A percentile compares a stretch with the other conserved stretches of the same genome.
These are phyloP conservation scores for Pluteus cervinus DNA, from an alignment of 768 basidiomycete species.

Conservation along the genomic window DNA sequence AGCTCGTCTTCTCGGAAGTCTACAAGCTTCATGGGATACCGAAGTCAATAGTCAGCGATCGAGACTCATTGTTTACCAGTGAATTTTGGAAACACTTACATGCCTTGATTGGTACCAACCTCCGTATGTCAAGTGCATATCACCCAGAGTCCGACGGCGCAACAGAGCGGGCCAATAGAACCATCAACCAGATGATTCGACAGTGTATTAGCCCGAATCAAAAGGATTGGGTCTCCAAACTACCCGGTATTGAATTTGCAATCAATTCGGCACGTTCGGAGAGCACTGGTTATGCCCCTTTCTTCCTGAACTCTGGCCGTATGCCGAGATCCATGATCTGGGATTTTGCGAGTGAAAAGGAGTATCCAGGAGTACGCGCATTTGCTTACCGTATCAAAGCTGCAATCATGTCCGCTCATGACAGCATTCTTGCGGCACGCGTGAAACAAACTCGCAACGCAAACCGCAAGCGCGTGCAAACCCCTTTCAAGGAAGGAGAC, in stretches of 20 bases:
- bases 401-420: conserved; percentile 24
- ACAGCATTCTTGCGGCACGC: conserved; percentile 24
- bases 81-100: conserved; percentile 33
- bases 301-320: conserved; percentile 17
- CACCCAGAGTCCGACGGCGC: conserved; percentile 38
- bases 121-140: conserved; percentile 31
- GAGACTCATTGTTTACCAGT: conserved; percentile 37
- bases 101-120: conserved; percentile 18
- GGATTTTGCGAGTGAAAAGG: background rate
- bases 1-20: conserved; percentile 25
- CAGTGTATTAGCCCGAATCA: conserved; percentile 21
- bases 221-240: conserved; percentile 22
- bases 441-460: conserved; percentile 21
- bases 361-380: conserved; percentile 6
- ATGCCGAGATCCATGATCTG: conserved; percentile 16
- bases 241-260: conserved; percentile 16
- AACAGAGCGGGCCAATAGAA: conserved; percentile 28
- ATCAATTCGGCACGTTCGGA: conserved; percentile 5
- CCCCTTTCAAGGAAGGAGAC: conserved; percentile 12
- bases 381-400: conserved; percentile 13
- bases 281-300: conserved; percentile 17
- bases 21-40: conserved; percentile 36
- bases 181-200: conserved; percentile 22
- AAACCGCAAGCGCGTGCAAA: conserved; percentile 14
- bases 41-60: conserved; percentile 29